Evolutionary conservation across 805 yeast genomes (phyloP), one percentile per base, ranked within the genome.

Genomic region (Starmerella apicola): DNA sequence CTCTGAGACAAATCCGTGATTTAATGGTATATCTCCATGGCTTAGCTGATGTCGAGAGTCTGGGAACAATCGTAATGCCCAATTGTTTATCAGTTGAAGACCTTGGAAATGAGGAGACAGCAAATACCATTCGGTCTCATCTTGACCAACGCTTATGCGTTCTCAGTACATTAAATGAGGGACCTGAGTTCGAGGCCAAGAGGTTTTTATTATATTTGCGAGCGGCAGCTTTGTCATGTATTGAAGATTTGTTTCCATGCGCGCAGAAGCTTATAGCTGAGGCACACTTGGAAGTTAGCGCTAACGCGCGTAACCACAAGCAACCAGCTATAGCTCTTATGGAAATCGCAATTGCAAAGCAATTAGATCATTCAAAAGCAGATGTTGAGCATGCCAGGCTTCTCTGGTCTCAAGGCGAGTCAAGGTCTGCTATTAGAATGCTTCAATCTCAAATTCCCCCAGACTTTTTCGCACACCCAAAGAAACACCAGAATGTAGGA

Each of bases 381-480:
- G 44, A 38, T 15, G 40, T 38, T 5, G 52, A 42, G 26, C 45
- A 49, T 21, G 54, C 55, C 0, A 76, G 81, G 42, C 66, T 91
- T 7, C 59, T 84, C 29, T 88, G 97, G 96, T 78, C 76, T 3
- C 83, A 81, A 54, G 95, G 94, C 1, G 93, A 84, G 46, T 82
- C 74, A 44, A 71, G 85, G 19, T 78, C 84, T 49, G 97, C 97
- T 0, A 67, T 88, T 32, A 76, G 79, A 37, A 65, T 74, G 6
- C 62, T 82, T 27, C 68, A 68, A 7, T 66, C 68, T 13, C 57
- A 72, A 30, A 39, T 55, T 8, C 52, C 42, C 6, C 35, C 44
- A 2, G 46, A 42, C 1, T 51, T 53, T 28, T 36, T 50, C 10
- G 22, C 28, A 4, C 36, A 39, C 1, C 44, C 46, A 15, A 44